A percentile compares a stretch with the other conserved stretches of the same genome.
Evolutionary conservation across 2,329 filamentous ascomycete genomes (phyloP).

Genomic region (Xylaria multiplex): DNA sequence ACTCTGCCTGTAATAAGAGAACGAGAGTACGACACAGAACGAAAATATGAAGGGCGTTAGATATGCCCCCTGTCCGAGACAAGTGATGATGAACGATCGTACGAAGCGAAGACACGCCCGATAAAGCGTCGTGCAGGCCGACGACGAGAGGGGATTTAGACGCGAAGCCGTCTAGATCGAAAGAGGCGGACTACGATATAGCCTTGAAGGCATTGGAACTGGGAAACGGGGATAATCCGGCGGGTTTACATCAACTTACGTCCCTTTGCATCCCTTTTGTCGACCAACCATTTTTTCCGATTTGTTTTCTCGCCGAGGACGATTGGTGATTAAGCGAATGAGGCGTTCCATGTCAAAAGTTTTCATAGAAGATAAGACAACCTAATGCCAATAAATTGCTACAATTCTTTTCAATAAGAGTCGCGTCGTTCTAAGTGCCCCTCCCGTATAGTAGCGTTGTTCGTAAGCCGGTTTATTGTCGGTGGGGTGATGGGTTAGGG

Average conservation of each 20-base stretch:
- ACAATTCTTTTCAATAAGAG: not conserved
- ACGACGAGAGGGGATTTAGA: slow-evolving; percentile 1
- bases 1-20: slow-evolving; percentile 38
- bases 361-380: slow-evolving; percentile 18
- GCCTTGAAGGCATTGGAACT: slow-evolving; percentile 4
- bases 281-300: not conserved
- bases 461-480: slow-evolving; percentile 4
- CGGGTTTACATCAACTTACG: not conserved
- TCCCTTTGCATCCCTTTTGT: slow-evolving; percentile 7
- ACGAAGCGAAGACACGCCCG: slow-evolving; percentile 6
- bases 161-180: not conserved
- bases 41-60: slow-evolving; percentile 6
- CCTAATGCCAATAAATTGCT: slow-evolving; percentile 17
- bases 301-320: not conserved
- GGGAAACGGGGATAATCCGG: slow-evolving; percentile 9
- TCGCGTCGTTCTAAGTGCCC: not conserved
- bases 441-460: slow-evolving; percentile 5
- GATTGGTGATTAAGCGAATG: slow-evolving; percentile 5
- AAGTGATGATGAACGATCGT: not conserved
- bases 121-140: slow-evolving; percentile 10
- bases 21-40: not conserved
- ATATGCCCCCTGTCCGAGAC: not conserved
- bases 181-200: not conserved
- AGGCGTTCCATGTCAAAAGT: not conserved
- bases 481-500: not conserved